A percentile compares a stretch with the other conserved stretches of the same genome.
These are phyloP conservation scores for Colletotrichum tropicale DNA, from an alignment of 2,329 filamentous ascomycete species.

Conservation along the genomic window DNA sequence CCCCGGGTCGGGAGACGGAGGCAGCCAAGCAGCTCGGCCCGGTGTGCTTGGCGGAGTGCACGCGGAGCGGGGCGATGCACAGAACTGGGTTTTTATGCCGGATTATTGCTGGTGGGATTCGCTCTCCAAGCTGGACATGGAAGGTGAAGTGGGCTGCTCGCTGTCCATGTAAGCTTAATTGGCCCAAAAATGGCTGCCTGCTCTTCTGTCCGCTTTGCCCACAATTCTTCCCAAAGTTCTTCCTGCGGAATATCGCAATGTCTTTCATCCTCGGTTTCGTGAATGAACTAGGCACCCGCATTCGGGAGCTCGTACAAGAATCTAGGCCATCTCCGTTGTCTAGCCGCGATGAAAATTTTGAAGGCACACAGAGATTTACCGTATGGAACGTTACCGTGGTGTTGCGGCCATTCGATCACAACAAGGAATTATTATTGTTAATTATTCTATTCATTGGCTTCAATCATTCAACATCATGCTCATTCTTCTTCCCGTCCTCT, in stretches of 20 bases:
- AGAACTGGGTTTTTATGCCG: not conserved
- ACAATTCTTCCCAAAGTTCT: not conserved
- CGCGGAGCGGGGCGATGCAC: not conserved
- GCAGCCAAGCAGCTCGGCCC: not conserved
- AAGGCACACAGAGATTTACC: not conserved
- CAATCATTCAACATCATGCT: not conserved
- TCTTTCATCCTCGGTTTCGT: not conserved
- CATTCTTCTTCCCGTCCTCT: not conserved
- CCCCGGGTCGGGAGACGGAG: not conserved
- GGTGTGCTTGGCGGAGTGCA: not conserved
- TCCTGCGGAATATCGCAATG: not conserved
- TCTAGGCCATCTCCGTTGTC: not conserved
- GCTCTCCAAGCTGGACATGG: not conserved
- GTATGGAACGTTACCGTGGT: not conserved
- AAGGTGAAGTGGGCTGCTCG: not conserved
- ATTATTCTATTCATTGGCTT: not conserved
- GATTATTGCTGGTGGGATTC: not conserved
- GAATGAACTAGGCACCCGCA: not conserved
- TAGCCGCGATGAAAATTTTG: not conserved
- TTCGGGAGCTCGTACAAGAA: not conserved
- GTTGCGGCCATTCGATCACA: not conserved
- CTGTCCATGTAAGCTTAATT: not conserved
- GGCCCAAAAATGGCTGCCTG: not conserved
- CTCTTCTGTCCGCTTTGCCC: not conserved
- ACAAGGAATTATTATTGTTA: not conserved